Evolutionary conservation across 371 early-diverging fungal genomes (phyloP), one percentile per base, ranked within the genome.

Genomic region (Rhizopus delemar): DNA sequence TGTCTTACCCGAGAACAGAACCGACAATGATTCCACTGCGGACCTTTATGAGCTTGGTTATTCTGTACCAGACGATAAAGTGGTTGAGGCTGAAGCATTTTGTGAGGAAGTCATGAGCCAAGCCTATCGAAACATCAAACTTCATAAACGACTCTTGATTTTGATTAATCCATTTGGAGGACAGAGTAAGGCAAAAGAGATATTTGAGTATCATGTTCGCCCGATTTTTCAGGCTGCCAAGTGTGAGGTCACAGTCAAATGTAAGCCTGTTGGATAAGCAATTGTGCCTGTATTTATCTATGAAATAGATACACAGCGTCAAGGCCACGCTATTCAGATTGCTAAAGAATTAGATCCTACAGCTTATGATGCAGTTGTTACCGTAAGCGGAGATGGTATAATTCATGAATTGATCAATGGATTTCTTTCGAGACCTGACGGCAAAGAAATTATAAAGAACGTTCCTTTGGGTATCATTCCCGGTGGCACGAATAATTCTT

Each of bases 371-470:
- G 86, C 84, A 12, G 74, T 89, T 33, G 77, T 88, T 5, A 76
- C 87, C 32, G 78, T 91, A 38, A 86, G 89, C 64, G 93, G 93
- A 29, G 93, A 93, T 68, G 93, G 93, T 9, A 80, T 90, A 3
- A 74, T 90, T 34, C 91, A 93, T 59, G 93, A 93, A 66, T 72
- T 89, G 4, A 71, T 91, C 55, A 90, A 93, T 59, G 92, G 92
- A 2, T 73, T 91, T 33, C 69, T 90, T 68, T 67, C 79, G 51
- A 77, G 91, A 43, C 73, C 82, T 0, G 90, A 91, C 68, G 89
- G 81, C 12, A 58, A 63, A 8, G 54, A 71, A 5, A 70, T 76
- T 0, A 79, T 87, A 33, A 70, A 78, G 52, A 75, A 74, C 34
- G 63, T 88, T 3, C 85, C 90, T 1, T 34, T 91, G 3, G 89